phyloP scores from a whole-genome alignment of 371 early-diverging fungal species.

The Mortierella sp. region DNA sequence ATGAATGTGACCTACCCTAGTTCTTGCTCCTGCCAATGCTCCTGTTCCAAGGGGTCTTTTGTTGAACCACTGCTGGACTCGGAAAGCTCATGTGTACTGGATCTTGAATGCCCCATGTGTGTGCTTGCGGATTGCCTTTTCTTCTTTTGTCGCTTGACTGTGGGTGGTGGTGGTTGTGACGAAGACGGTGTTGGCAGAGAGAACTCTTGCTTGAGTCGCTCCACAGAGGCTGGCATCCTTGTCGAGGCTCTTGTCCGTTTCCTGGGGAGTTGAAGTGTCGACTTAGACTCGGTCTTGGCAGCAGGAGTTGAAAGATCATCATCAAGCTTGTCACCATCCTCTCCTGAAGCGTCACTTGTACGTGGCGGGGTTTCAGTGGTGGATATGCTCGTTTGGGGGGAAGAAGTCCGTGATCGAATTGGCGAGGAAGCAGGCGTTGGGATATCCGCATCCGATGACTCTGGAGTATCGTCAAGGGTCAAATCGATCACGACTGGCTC shows the following conservation, averaged over 20 bases:
- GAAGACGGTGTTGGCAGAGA: no score
- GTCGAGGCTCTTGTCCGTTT: not conserved
- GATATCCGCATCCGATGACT: not conserved
- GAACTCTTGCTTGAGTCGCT: not conserved
- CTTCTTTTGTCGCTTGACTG: not conserved
- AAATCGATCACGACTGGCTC: not conserved
- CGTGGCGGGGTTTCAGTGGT: not conserved
- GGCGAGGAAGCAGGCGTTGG: not conserved
- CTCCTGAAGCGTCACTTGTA: not conserved
- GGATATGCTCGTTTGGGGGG: not conserved
- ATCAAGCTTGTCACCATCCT: not conserved
- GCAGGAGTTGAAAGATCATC: not conserved
- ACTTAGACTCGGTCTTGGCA: not conserved
- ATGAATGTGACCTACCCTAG: no score
- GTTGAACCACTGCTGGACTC: not conserved
- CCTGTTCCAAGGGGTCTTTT: no score
- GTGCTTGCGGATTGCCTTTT: not conserved
- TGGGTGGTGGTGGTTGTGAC: not conserved
- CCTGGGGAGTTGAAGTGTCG: not conserved
- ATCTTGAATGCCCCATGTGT: not conserved
- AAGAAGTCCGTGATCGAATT: not conserved
- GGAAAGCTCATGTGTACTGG: not conserved
- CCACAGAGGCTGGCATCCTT: not conserved
- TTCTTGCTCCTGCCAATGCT: no score
- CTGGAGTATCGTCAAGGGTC: not conserved